Conservation (phyloP, 1,284 basidiomycete genomes). For the Golubevia sp. region DNA sequence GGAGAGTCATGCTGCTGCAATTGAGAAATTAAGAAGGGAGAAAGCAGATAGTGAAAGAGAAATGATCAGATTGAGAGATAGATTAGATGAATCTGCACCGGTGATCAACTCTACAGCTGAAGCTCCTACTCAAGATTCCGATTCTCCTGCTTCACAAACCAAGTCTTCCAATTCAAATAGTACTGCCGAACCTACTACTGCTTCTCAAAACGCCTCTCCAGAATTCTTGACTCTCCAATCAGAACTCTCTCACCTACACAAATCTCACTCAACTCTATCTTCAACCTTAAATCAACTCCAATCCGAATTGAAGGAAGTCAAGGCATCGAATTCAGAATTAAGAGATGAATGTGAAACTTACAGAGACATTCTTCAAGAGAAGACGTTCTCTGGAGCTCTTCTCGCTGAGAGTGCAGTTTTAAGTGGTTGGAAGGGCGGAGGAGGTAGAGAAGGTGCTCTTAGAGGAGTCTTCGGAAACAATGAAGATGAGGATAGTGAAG, state of each 20-base stretch:
- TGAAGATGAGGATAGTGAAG: slow-evolving; percentile 17
- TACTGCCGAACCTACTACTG: neutral
- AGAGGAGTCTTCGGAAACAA: slow-evolving; percentile 10
- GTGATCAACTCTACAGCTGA: neutral
- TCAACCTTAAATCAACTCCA: slow-evolving; percentile 30
- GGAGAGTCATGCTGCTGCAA: slow-evolving; percentile 19
- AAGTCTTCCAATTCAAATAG: neutral
- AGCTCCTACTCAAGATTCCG: neutral
- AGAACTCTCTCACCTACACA: slow-evolving; percentile 24
- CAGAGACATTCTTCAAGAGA: slow-evolving; percentile 43
- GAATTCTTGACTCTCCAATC: slow-evolving; percentile 2
- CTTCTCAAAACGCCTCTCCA: slow-evolving; percentile 1
- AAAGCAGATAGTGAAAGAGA: slow-evolving; percentile 37
- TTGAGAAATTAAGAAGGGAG: slow-evolving; percentile 29
- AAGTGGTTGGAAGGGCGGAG: neutral
- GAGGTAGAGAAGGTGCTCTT: neutral
- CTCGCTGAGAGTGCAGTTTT: slow-evolving; percentile 35
- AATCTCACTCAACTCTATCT: slow-evolving; percentile 26
- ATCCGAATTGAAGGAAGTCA: slow-evolving; percentile 32
- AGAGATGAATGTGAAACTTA: slow-evolving; percentile 41
- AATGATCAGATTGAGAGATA: slow-evolving; percentile 26
- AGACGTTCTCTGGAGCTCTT: slow-evolving; percentile 41
- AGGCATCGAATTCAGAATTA: slow-evolving; percentile 22
- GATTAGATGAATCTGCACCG: slow-evolving; percentile 21
- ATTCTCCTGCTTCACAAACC: no score